Conservation (phyloP, 2,329 filamentous ascomycete genomes). For the Ilyonectria sp. region DNA sequence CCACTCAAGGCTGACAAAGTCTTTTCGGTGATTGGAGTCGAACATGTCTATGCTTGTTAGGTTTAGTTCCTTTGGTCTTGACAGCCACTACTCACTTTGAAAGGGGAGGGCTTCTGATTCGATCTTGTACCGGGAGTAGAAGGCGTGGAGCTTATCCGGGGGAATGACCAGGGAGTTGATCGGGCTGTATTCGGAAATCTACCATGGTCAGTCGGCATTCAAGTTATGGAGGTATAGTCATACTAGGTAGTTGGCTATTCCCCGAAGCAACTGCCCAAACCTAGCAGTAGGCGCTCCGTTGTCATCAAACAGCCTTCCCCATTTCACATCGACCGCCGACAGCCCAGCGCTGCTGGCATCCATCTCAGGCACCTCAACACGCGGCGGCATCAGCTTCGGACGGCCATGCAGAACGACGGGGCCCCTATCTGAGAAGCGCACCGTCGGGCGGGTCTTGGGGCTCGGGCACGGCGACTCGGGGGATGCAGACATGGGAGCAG, state of each 20-base stretch:
- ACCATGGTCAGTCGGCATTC: constrained; percentile 11
- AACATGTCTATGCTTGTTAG: constrained; percentile 64
- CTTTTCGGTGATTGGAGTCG: constrained; percentile 53
- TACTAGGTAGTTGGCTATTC: constrained; percentile 82
- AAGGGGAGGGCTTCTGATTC: constrained; percentile 79
- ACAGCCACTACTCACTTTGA: constrained; percentile 63
- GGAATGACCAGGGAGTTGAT: constrained; percentile 73
- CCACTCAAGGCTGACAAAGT: constrained; percentile 53
- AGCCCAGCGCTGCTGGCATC: constrained; percentile 19
- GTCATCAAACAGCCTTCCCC: constrained; percentile 81
- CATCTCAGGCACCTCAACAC: constrained; percentile 9
- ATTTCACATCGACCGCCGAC: constrained; percentile 76
- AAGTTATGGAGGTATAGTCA: no score
- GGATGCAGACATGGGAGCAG: constrained; percentile 4
- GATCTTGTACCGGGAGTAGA: constrained; percentile 79
- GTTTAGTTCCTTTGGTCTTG: background rate
- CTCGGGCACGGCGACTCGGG: constrained; percentile 21
- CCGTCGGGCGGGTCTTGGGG: constrained; percentile 45
- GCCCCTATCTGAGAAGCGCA: constrained; percentile 51
- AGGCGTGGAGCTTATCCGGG: constrained; percentile 81
- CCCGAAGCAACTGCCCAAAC: constrained; percentile 79
- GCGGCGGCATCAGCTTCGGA: constrained; percentile 21
- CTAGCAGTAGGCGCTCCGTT: constrained; percentile 77
- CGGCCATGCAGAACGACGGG: constrained; percentile 47
- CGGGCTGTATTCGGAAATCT: constrained; percentile 54